phyloP scores from a whole-genome alignment of 2,329 filamentous ascomycete species.

The Colletotrichum musicola region DNA sequence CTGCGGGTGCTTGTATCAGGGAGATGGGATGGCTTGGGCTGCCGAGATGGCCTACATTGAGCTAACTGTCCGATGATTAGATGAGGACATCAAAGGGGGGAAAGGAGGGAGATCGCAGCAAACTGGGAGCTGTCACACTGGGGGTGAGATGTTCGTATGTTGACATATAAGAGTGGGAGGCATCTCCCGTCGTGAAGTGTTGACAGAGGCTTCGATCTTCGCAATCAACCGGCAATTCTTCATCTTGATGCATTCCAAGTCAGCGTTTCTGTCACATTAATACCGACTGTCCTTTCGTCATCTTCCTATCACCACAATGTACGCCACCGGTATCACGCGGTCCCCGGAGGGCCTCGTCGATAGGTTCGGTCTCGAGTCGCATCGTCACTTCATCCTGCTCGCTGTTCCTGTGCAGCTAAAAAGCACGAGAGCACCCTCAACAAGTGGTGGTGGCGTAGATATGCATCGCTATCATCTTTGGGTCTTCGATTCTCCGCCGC shows the following conservation, averaged over 20 bases:
- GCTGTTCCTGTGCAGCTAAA: background rate
- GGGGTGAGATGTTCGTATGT: background rate
- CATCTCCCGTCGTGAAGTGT: background rate
- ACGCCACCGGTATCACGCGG: conserved; percentile 27
- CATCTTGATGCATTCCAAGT: background rate
- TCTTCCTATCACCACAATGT: conserved; percentile 3
- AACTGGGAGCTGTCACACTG: background rate
- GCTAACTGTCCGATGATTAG: background rate
- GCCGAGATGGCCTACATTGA: background rate
- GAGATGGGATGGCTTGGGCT: background rate
- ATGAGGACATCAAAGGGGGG: background rate
- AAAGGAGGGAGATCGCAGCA: background rate
- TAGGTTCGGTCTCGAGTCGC: conserved; percentile 9
- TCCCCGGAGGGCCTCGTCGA: conserved; percentile 10
- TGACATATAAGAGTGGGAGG: conserved; percentile 13
- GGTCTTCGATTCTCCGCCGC: conserved; percentile 20
- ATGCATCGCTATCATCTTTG: conserved; percentile 24
- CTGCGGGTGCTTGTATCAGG: conserved; percentile 13
- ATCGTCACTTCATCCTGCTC: conserved; percentile 23
- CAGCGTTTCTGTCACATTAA: background rate
- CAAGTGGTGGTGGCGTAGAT: background rate
- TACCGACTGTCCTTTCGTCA: background rate
- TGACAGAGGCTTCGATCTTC: too few relatives aligned
- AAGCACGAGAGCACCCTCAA: background rate
- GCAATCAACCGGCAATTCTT: too few relatives aligned